Evolutionary conservation across 2,329 filamentous ascomycete genomes (phyloP), one percentile per base, ranked within the genome.

Genomic region (Colletotrichum viniferum): DNA sequence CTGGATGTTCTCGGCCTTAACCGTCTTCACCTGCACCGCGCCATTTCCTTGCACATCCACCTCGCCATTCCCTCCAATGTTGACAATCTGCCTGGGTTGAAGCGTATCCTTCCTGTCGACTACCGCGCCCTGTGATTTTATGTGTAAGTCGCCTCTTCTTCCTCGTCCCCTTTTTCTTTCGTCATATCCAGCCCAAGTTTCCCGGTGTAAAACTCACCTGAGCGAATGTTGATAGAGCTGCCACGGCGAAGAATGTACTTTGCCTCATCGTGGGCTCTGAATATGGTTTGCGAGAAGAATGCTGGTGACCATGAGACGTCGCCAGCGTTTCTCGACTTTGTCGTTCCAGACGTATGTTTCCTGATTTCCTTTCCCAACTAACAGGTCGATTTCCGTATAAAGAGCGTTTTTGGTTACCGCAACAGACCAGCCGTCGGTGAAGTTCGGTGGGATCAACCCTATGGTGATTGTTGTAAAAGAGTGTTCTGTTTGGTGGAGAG

Each of bases 381-480:
- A 52, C 43, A 18, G 21, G 21, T 28, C 58, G 30, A 5, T 60
- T 32, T 52, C 60, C 28, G 26, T 70, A 3, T 65, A 67, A 73
- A 66, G 72, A 77, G 77, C 76, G 70, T 63, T 70, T 48, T 13
- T 52, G n/a, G 43, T 52, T 52, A 43, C 71, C 18, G 67, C 74
- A 80, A 79, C 78, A 81, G 79, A 69, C 80, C 80, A 80, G 80
- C 80, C 79, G 81, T 81, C 77, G 77, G 38, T 74, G 58, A 69
- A 68, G 62, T 74, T 78, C 72, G 69, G 69, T 76, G 78, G 79
- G 78, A 77, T 81, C 78, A 81, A 80, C 78, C 79, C 80, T 71
- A 36, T 30, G 32, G 30, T 62, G 30, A 34, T 48, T 60, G 72
- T 75, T 28, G 63, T 71, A 66, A 56, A 68, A 76, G 61, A n/a